phyloP scores from a whole-genome alignment of 2,329 filamentous ascomycete genomes.

The Fulvia fulva region DNA sequence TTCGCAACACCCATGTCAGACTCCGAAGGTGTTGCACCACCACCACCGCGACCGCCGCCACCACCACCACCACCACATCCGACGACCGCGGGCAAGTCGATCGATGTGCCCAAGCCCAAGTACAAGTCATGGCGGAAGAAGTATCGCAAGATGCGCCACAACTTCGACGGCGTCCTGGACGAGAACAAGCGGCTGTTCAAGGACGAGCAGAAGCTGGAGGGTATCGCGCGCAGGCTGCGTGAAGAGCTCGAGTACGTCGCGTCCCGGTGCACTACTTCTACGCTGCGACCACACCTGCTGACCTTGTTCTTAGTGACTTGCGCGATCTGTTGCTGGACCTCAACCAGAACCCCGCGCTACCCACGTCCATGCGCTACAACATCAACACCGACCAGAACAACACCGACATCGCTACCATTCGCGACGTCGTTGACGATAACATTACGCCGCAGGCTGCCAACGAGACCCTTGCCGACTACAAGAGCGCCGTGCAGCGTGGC shows the following conservation, averaged over 20 bases:
- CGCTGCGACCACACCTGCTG: constrained; percentile 11
- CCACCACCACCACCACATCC: constrained; percentile 13
- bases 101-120: constrained; percentile 22
- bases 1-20: constrained; percentile 24
- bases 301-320: constrained; percentile 60
- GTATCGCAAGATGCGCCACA: constrained; percentile 83
- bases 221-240: constrained; percentile 76
- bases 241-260: constrained; percentile 82
- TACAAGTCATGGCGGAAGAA: constrained; percentile 62
- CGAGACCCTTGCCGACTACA: constrained; percentile 32
- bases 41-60: too few relatives aligned
- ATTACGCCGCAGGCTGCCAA: constrained; percentile 34
- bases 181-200: constrained; percentile 79
- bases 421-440: constrained; percentile 45
- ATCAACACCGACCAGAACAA: constrained; percentile 71
- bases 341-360: constrained; percentile 64
- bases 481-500: constrained; percentile 32
- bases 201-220: constrained; percentile 74
- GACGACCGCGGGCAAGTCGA: constrained; percentile 21
- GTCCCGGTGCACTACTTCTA: background rate
- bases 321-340: constrained; percentile 85
- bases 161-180: constrained; percentile 73
- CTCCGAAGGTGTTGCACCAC: constrained; percentile 27
- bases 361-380: constrained; percentile 44
- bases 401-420: constrained; percentile 54